Evolutionary conservation across 2,329 filamentous ascomycete genomes (phyloP).

Genomic region (Penicillium sp.): DNA sequence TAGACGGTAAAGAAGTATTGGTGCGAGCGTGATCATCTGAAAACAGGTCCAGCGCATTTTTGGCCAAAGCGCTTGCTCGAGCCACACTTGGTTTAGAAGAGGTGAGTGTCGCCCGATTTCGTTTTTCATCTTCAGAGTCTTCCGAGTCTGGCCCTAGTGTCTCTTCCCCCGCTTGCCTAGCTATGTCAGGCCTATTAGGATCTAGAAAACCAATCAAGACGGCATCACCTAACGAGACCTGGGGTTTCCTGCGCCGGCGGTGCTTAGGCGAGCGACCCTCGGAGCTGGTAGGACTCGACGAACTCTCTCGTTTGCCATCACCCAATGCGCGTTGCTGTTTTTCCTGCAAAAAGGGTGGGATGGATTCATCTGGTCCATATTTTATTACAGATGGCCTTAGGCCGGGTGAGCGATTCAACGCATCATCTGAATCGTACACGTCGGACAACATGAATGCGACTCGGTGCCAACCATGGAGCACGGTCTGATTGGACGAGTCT

Average conservation of each 20-base stretch:
- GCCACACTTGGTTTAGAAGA: background rate
- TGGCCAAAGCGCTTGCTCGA: background rate
- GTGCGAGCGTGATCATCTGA: background rate
- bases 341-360: conserved; percentile 32
- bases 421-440: conserved; percentile 40
- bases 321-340: conserved; percentile 20
- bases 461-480: conserved; percentile 26
- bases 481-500: background rate
- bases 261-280: conserved; percentile 33
- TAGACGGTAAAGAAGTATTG: conserved; percentile 7
- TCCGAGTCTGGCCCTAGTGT: conserved; percentile 40
- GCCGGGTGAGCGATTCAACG: conserved; percentile 33
- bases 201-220: conserved; percentile 64
- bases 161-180: conserved; percentile 51
- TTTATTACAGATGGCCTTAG: conserved; percentile 28
- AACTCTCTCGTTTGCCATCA: conserved; percentile 20
- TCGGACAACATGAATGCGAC: conserved; percentile 34
- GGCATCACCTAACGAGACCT: conserved; percentile 54
- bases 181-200: conserved; percentile 63
- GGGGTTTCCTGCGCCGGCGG: conserved; percentile 22
- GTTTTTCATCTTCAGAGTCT: conserved; percentile 26
- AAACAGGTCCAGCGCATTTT: background rate
- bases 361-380: conserved; percentile 27
- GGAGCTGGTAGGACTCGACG: conserved; percentile 27
- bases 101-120: background rate